Base-by-base conservation (phyloP, 2,329 filamentous ascomycete genomes). In the Cadophora luteo-olivacea region DNA sequence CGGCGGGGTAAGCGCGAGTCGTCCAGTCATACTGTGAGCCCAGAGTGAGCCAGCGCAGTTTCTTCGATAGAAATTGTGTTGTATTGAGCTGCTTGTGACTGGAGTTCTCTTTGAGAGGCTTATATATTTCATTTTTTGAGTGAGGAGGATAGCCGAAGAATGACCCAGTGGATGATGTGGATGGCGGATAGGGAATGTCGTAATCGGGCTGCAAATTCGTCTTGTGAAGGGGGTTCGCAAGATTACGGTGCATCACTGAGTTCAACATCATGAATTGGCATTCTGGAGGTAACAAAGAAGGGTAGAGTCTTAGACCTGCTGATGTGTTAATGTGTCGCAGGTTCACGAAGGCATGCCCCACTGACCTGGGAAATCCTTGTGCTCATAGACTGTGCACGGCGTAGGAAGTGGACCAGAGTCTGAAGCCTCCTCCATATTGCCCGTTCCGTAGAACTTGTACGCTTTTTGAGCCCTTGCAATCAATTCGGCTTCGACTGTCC, bases 21-120 rank as follows among this genome's bases (percentile, higher is more conserved):
- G 93, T 95, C 96, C 95, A 97, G 81, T 98, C 92, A 79, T 98
- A 98, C 80, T 98, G 95, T 0, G 93, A 93, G 58, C 95, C 95
- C 1, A 98, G 86, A 0, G 95, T 98, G 33, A 97, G 87, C 95
- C 95, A 98, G 72, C 95, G 92, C 32, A 98, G 87, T 70, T 93
- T 94, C 71, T 91, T 91, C 66, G 89, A 87, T 33, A 98, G 84
- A 55, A 96, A 88, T 76, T 91, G 90, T 52, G 87, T 83, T 62
- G 92, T 83, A 5, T 88, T 86, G 7, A 97, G 83, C 1, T 92
- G 85, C 71, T 91, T 92, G 80, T 97, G 94, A 22, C 93, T n/a
- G 4, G 60, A 62, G 51, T 52, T 81, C 0, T 92, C 84, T 0
- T 81, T 73, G 0, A 91, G 84, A 8, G 94, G 93, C 29, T 71